Evolutionary conservation across 768 basidiomycete genomes (phyloP).

Genomic region (Termitomyces sp.): DNA sequence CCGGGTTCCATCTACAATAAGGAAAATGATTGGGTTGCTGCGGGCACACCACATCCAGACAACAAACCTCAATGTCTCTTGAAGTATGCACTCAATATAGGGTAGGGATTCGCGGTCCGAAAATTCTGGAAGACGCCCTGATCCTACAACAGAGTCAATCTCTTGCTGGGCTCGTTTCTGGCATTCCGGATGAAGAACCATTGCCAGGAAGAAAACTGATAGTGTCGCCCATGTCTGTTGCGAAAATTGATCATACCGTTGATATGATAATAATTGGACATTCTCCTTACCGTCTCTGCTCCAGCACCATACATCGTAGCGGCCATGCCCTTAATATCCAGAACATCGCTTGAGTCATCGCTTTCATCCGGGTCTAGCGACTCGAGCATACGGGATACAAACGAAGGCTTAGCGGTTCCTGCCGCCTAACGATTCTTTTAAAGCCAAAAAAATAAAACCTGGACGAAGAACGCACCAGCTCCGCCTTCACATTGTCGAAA

Average conservation of each 20-base stretch:
- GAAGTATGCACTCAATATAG: constrained; percentile 14
- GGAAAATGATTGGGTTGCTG: background rate
- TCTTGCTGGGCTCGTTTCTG: constrained; percentile 18
- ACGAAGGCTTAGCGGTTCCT: constrained; percentile 18
- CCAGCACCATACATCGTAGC: constrained; percentile 6
- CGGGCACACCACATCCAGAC: background rate
- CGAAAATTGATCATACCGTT: too few species aligned
- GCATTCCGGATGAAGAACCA: constrained; percentile 19
- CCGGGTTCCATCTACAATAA: background rate
- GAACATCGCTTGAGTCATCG: background rate
- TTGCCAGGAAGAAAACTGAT: constrained; percentile 20
- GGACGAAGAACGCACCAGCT: constrained; percentile 21
- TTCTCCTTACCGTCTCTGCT: constrained; percentile 10
- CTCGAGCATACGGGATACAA: constrained; percentile 15
- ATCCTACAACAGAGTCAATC: constrained; percentile 21
- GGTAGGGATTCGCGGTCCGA: constrained; percentile 16
- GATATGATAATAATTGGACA: too few species aligned
- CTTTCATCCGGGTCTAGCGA: constrained; percentile 5
- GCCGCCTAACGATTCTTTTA: constrained; percentile 5
- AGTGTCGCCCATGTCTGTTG: background rate
- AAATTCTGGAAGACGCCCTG: constrained; percentile 19
- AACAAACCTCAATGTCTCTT: constrained; percentile 11
- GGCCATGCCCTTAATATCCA: constrained; percentile 12
- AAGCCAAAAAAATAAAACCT: background rate
- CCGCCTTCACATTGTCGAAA: constrained; percentile 21